Evolutionary conservation across 306 rosid species (phyloP).

Genomic region (Inga laurina): DNA sequence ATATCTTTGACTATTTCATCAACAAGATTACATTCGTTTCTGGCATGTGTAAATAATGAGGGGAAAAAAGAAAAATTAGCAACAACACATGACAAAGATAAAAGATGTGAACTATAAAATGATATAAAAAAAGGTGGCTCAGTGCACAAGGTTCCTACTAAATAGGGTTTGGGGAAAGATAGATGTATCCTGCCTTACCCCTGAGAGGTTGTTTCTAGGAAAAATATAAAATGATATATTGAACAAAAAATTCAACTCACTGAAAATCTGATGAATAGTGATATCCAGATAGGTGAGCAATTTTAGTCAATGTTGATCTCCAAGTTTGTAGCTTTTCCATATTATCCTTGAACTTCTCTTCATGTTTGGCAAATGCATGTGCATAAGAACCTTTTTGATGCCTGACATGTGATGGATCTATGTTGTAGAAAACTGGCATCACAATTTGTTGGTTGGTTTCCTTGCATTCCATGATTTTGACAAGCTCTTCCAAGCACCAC

Average conservation of each 20-base stretch:
- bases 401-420: not conserved
- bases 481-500: not conserved
- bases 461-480: not conserved
- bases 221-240: too few relatives aligned
- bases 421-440: not conserved
- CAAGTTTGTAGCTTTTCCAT: not conserved
- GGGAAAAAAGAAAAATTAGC: not conserved
- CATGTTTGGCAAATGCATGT: not conserved
- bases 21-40: slow-evolving; percentile 23
- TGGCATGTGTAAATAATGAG: not conserved
- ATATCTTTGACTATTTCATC: slow-evolving; percentile 20
- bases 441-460: not conserved
- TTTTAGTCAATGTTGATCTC: not conserved
- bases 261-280: too few relatives aligned
- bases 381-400: not conserved
- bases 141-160: too few relatives aligned
- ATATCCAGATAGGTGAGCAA: not conserved
- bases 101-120: too few relatives aligned
- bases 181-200: too few relatives aligned
- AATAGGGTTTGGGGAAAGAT: too few relatives aligned
- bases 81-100: not conserved
- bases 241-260: too few relatives aligned
- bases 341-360: not conserved
- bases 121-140: too few relatives aligned
- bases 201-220: too few relatives aligned